Base-by-base conservation (phyloP, 1,284 basidiomycete species). In the Dichomitus squalens region DNA sequence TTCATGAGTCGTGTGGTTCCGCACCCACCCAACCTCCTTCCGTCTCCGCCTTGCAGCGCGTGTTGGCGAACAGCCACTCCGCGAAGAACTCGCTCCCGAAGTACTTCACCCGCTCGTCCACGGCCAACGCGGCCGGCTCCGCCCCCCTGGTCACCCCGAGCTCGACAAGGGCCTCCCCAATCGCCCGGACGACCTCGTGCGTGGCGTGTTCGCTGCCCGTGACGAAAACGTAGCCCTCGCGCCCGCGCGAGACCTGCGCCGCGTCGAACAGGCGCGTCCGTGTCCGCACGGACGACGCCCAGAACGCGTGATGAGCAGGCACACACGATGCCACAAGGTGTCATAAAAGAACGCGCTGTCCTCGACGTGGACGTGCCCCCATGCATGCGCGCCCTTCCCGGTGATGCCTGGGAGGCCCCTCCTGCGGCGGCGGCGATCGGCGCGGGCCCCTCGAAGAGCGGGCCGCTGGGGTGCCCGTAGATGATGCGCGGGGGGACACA, bases 221-320 rank as follows among this genome's bases (percentile, higher is more conserved):
- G 16, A 66, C 76, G 59, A 81, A 78, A 60, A 79, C 81, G 58
- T 72, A 80, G 1, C 79, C 81, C 6, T 76, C 69, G 9, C 70
- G 65, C 1, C 29, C 29, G 29, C 11, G 29, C 29, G 14, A 11
- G 29, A n/a, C n/a, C n/a, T n/a, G 29, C 29, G 29, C 29, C 29
- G 29, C 29, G 5, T 31, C 5, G 11, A 6, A 31, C 29, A 11
- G 6, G 29, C 11, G 11, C 29, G 29, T 31, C 5, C 29, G 29
- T 11, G 11, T 31, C 29, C 11, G 29, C 29, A n/a, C n/a, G n/a
- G 29, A 31, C 29, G 5, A 31, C 5, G 11, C 29, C 5, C 29
- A 31, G 29, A 31, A 14, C 4, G 4, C 7, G 9, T 14, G 16
- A 12, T 7, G 12, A 12, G 7, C 36, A 21, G 1, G 2, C 2